Evolutionary conservation across 1,284 basidiomycete species (phyloP).

Genomic region (Sphaerobolus stellatus): DNA sequence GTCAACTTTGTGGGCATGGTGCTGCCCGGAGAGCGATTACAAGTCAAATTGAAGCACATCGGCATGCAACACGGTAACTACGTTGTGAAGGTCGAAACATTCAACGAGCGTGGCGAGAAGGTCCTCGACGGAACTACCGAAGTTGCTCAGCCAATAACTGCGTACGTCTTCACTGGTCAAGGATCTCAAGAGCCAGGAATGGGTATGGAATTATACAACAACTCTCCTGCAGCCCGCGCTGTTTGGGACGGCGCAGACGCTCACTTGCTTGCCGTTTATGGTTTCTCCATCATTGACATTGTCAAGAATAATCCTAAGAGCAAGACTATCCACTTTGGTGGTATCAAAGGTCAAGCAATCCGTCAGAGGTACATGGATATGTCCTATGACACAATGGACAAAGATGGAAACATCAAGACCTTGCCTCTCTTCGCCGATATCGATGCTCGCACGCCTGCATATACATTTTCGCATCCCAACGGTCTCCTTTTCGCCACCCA

Average conservation of each 20-base stretch:
- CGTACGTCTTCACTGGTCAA: slow-evolving; percentile 98
- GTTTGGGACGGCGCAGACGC: slow-evolving; percentile 97
- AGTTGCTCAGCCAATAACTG: slow-evolving; percentile 88
- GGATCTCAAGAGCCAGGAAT: slow-evolving; percentile 98
- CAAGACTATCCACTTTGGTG: slow-evolving; percentile 98
- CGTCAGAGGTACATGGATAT: slow-evolving; percentile 99
- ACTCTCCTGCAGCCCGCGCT: slow-evolving; percentile 88
- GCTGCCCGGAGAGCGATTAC: slow-evolving; percentile 87
- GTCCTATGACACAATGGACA: slow-evolving; percentile 96
- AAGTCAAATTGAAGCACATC: slow-evolving; percentile 85
- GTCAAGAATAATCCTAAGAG: slow-evolving; percentile 97
- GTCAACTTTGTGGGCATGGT: slow-evolving; percentile 97
- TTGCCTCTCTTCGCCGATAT: slow-evolving; percentile 94
- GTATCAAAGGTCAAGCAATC: slow-evolving; percentile 97
- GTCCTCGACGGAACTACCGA: slow-evolving; percentile 92
- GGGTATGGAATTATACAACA: slow-evolving; percentile 98
- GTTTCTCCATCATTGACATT: slow-evolving; percentile 98
- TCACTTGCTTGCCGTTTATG: slow-evolving; percentile 91
- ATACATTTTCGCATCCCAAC: slow-evolving; percentile 95
- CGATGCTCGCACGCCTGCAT: slow-evolving; percentile 86
- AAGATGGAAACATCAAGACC: slow-evolving; percentile 91
- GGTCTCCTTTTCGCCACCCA: slow-evolving; percentile 97
- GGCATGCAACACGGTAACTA: slow-evolving; percentile 93
- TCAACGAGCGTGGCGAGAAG: slow-evolving; percentile 85
- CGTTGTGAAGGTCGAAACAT: slow-evolving; percentile 87